A percentile compares a stretch with the other conserved stretches of the same genome.
phyloP scores from a whole-genome alignment of 1,139 yeast genomes.

The Geotrichum australiense region DNA sequence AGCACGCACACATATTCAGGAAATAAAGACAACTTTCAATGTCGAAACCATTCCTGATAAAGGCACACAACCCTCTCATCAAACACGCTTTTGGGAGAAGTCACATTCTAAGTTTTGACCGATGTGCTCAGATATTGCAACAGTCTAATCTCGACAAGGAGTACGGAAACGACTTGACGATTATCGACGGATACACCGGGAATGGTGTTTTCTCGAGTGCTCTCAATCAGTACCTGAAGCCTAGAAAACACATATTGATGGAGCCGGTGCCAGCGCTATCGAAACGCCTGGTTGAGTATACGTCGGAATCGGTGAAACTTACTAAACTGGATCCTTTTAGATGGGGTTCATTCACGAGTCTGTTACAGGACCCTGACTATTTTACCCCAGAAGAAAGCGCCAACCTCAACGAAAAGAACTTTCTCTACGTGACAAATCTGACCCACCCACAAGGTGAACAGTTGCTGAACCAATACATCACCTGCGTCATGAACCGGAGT shows the following conservation, averaged over 20 bases:
- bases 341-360: slow-evolving; percentile 52
- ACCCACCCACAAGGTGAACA: slow-evolving; percentile 58
- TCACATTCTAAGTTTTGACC: slow-evolving; percentile 23
- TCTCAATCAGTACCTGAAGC: slow-evolving; percentile 50
- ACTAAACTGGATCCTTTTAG: slow-evolving; percentile 46
- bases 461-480: slow-evolving; percentile 67
- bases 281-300: slow-evolving; percentile 15
- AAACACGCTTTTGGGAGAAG: slow-evolving; percentile 23
- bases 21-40: too few relatives aligned
- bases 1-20: too few relatives aligned
- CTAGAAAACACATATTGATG: slow-evolving; percentile 53
- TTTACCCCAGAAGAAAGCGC: slow-evolving; percentile 34
- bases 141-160: slow-evolving; percentile 30
- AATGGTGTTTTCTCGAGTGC: slow-evolving; percentile 40
- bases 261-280: slow-evolving; percentile 39
- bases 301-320: slow-evolving; percentile 16
- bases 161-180: slow-evolving; percentile 41
- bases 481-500: slow-evolving; percentile 59
- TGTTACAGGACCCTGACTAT: slow-evolving; percentile 40
- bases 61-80: too few relatives aligned
- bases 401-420: slow-evolving; percentile 40
- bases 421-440: slow-evolving; percentile 61
- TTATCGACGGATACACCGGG: slow-evolving; percentile 63
- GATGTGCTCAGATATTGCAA: slow-evolving; percentile 17
- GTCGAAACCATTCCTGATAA: too few relatives aligned